Evolutionary conservation across 2,329 filamentous ascomycete species (phyloP), one percentile per base, ranked within the genome.

Genomic region (Venturia pyrina): DNA sequence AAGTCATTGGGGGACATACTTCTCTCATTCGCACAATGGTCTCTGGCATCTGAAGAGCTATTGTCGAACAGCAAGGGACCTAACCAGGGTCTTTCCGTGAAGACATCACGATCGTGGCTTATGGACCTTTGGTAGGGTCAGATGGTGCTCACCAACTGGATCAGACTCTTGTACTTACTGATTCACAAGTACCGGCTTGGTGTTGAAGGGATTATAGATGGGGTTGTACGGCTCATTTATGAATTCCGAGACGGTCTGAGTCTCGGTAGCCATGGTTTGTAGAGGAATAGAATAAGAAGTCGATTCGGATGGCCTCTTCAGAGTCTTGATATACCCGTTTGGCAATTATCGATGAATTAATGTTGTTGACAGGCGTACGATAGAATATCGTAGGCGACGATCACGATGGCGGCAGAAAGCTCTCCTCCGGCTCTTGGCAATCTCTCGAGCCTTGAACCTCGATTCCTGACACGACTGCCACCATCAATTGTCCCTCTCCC

Each of bases 1-100:
- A n/a, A n/a, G n/a, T n/a, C n/a, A n/a, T n/a, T n/a, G n/a, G n/a
- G n/a, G n/a, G n/a, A 67, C 76, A 1, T 74, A 81, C 80, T 92
- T 75, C 89, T 79, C 76, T 93, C 89, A 68, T 91, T 91, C 61
- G 89, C 89, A 73, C 89, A 90, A 75, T 92, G 89, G 70, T 93
- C 89, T 63, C 89, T 80, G 65, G 89, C 89, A 73, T 92, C 89
- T 65, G 87, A 90, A 68, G 83, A 83, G 68, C 87, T 84, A 70
- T 93, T 93, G 69, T 89, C 85, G 74, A 93, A 90, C 13, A 93
- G 78, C 50, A 93, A 75, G 0, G 88, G 83, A 0, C 87, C 88
- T 48, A 89, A 77, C 50, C 87, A 75, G 0, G 89, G 89, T 72
- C 83, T 82, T 15, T 84, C 77, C 71, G 78, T 81, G 73, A 91